Evolutionary conservation across 192 early-diverging fungal genomes (phyloP).

Genomic region (Backusella psychrophila): DNA sequence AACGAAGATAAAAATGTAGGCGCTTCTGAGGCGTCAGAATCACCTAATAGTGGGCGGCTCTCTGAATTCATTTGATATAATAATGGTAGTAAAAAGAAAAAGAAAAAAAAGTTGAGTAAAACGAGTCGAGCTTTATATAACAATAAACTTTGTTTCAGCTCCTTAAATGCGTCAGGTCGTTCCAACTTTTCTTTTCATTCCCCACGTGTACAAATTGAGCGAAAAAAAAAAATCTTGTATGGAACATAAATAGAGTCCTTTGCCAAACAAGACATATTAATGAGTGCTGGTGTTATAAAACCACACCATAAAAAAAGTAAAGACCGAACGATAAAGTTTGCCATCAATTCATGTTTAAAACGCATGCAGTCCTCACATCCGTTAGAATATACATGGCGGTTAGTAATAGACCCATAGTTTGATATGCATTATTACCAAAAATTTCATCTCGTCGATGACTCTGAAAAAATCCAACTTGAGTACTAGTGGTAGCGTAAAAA

Average conservation of each 20-base stretch:
- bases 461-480: too few relatives aligned
- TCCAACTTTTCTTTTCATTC: neutral
- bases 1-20: constrained; percentile 42
- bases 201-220: neutral
- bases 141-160: neutral
- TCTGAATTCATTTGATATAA: constrained; percentile 15
- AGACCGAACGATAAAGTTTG: neutral
- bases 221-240: too few relatives aligned
- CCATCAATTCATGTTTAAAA: neutral
- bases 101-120: neutral
- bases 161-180: neutral
- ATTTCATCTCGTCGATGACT: too few relatives aligned
- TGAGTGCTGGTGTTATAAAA: neutral
- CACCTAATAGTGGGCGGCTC: constrained; percentile 8
- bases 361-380: neutral
- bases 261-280: neutral
- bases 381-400: too few relatives aligned
- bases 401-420: too few relatives aligned
- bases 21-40: neutral
- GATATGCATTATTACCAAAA: too few relatives aligned
- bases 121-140: neutral
- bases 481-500: too few relatives aligned
- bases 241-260: neutral
- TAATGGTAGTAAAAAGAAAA: neutral
- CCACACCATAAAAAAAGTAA: neutral